phyloP scores from a whole-genome alignment of 1,284 basidiomycete genomes.

The Polyporus tsugae region DNA sequence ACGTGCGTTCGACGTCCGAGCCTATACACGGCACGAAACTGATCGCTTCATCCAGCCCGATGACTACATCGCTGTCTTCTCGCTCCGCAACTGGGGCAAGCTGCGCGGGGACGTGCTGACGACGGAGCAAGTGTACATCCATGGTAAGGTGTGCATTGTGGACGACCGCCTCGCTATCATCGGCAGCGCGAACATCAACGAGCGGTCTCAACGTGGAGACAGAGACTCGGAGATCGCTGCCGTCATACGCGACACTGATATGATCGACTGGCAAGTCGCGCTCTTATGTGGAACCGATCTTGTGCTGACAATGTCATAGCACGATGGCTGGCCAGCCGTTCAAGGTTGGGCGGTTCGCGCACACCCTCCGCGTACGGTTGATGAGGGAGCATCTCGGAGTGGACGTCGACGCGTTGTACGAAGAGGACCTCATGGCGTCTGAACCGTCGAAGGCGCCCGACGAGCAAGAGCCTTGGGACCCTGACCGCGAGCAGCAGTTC shows the following conservation, averaged over 20 bases:
- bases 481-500: slow-evolving; percentile 75
- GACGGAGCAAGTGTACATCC: slow-evolving; percentile 95
- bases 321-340: slow-evolving; percentile 95
- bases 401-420: slow-evolving; percentile 91
- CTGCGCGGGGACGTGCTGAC: slow-evolving; percentile 86
- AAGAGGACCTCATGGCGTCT: slow-evolving; percentile 73
- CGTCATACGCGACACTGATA: slow-evolving; percentile 95
- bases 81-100: slow-evolving; percentile 94
- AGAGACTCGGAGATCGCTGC: slow-evolving; percentile 96
- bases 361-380: slow-evolving; percentile 90
- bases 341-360: slow-evolving; percentile 96
- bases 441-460: slow-evolving; percentile 62
- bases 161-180: slow-evolving; percentile 98
- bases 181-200: slow-evolving; percentile 99
- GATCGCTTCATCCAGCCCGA: slow-evolving; percentile 63
- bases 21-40: neutral
- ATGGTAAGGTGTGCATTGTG: slow-evolving; percentile 91
- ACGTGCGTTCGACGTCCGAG: slow-evolving; percentile 58
- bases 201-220: slow-evolving; percentile 94
- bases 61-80: slow-evolving; percentile 93
- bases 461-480: slow-evolving; percentile 79
- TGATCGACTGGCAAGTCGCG: slow-evolving; percentile 82
- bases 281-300: neutral
- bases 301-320: slow-evolving; percentile 48
- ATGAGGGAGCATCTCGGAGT: slow-evolving; percentile 98